Conservation (phyloP, 345 rosid genomes). For the Salix caprea region DNA sequence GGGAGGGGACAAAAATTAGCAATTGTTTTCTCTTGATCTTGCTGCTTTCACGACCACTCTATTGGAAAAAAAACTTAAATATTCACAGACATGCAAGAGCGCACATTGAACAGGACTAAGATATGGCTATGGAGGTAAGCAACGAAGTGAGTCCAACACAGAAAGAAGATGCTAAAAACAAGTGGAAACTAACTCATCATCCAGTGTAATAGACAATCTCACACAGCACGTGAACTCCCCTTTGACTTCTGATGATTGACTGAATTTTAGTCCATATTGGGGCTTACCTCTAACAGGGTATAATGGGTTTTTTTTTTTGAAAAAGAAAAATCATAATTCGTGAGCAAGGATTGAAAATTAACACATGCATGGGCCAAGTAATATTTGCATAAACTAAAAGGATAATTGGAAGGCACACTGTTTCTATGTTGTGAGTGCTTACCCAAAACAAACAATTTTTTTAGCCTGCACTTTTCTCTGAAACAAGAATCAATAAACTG, state of each 20-base stretch:
- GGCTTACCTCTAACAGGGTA: not conserved
- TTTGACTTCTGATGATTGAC: not conserved
- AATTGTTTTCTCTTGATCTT: not conserved
- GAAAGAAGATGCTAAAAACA: not conserved
- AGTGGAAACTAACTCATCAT: not conserved
- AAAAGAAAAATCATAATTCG: not conserved
- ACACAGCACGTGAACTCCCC: not conserved
- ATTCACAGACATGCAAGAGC: not conserved
- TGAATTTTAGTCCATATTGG: not conserved
- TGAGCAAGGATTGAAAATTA: not conserved
- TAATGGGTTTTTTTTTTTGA: not conserved
- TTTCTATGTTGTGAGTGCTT: not conserved
- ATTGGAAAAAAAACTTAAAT: not conserved
- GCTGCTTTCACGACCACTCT: not conserved
- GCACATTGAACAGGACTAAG: not conserved
- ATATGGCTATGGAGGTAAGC: not conserved
- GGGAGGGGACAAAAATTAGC: not conserved
- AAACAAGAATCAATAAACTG: not conserved
- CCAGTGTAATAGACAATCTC: not conserved
- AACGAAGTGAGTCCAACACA: not conserved
- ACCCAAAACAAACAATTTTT: slow-evolving; percentile 10
- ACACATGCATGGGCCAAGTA: not conserved
- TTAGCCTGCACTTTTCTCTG: not conserved
- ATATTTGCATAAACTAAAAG: not conserved
- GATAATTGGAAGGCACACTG: not conserved